phyloP scores from a whole-genome alignment of 176 grass and related monocot species.

The Cymbopogon citratus region DNA sequence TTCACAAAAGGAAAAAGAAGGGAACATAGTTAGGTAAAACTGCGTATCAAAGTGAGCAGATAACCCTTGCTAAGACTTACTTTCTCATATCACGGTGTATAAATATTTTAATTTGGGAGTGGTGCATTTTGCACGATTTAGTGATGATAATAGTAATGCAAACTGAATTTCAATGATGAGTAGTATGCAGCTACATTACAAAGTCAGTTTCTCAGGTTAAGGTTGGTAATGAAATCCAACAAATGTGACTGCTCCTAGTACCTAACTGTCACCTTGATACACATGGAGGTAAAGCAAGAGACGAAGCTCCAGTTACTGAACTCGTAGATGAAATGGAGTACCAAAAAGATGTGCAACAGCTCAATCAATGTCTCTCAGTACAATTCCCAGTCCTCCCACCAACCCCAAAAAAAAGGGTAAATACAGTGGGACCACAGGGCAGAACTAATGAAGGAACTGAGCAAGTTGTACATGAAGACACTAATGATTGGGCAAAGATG shows the following conservation, averaged over 20 bases:
- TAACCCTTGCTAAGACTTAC: neutral
- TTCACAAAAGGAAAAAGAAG: neutral
- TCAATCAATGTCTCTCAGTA: neutral
- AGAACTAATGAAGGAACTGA: conserved; percentile 14
- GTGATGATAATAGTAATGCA: neutral
- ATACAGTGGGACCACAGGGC: neutral
- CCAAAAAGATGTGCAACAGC: neutral
- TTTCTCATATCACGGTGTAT: neutral
- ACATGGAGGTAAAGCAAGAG: neutral
- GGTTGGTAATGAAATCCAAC: neutral
- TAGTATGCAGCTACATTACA: too few relatives aligned
- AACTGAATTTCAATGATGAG: too few relatives aligned
- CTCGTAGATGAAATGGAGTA: neutral
- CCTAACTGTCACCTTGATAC: neutral
- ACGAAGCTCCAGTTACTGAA: neutral
- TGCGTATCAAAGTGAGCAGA: neutral
- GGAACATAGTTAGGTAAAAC: neutral
- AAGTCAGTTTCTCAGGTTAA: neutral
- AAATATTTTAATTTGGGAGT: neutral
- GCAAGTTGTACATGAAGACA: neutral
- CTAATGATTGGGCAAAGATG: neutral
- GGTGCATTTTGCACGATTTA: neutral
- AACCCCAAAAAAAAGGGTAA: too few relatives aligned
- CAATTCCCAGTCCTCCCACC: neutral
- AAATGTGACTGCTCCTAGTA: neutral